These are phyloP conservation scores for Leucogyrophana mollusca DNA, from an alignment of 768 basidiomycete species.

Conservation along the genomic window DNA sequence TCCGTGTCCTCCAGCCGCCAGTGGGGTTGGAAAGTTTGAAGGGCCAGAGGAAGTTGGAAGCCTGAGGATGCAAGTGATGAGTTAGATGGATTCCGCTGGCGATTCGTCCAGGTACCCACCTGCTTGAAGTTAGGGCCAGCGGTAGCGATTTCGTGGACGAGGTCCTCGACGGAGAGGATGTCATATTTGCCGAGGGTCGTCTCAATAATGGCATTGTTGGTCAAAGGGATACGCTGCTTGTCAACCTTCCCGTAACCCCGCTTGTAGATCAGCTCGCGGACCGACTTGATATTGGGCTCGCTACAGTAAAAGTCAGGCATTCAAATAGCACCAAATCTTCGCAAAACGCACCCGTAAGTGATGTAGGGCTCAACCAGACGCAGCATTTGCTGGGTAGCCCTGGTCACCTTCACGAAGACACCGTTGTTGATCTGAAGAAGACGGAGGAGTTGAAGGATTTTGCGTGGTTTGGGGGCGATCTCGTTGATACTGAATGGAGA, in stretches of 20 bases:
- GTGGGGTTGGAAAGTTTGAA: constrained; percentile 99
- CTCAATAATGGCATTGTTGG: constrained; percentile 94
- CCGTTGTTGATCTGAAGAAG: constrained; percentile 99
- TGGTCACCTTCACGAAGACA: constrained; percentile 96
- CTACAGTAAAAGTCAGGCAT: constrained; percentile 35
- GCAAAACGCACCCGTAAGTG: constrained; percentile 79
- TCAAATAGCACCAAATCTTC: background rate
- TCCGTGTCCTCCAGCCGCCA: constrained; percentile 96
- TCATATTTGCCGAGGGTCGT: constrained; percentile 86
- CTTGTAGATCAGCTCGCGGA: constrained; percentile 98
- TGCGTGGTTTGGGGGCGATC: constrained; percentile 98
- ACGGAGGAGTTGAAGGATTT: constrained; percentile 97
- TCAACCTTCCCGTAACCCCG: constrained; percentile 98
- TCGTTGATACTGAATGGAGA: constrained; percentile 84
- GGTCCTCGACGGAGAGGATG: constrained; percentile 95
- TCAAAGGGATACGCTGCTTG: constrained; percentile 95
- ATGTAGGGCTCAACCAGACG: constrained; percentile 96
- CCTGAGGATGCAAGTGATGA: constrained; percentile 38
- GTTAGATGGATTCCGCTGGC: background rate
- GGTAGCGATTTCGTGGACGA: constrained; percentile 95
- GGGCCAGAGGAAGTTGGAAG: constrained; percentile 97
- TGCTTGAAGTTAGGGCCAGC: constrained; percentile 99
- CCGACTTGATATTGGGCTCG: constrained; percentile 94
- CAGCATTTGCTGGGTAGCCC: constrained; percentile 97
- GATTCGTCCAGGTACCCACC: constrained; percentile 47